Evolutionary conservation across 805 yeast genomes (phyloP).

Genomic region (Novakomyces olei): DNA sequence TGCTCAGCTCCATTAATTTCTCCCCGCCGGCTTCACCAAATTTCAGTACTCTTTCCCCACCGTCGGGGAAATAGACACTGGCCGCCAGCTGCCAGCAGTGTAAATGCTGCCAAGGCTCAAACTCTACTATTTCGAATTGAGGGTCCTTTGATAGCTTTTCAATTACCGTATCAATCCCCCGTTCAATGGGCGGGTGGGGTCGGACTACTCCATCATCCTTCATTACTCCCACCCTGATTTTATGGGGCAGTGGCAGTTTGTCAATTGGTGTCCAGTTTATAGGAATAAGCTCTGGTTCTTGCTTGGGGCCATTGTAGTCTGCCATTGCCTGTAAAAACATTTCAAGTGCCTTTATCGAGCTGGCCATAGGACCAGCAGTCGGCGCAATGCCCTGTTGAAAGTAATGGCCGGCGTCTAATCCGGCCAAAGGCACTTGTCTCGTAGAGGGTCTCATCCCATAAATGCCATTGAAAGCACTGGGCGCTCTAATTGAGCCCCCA

Average conservation of each 20-base stretch:
- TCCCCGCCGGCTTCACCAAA: constrained; percentile 42
- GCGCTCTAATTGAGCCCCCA: constrained; percentile 49
- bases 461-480: constrained; percentile 41
- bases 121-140: constrained; percentile 18
- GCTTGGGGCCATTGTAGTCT: constrained; percentile 31
- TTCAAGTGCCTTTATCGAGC: constrained; percentile 27
- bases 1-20: constrained; percentile 42
- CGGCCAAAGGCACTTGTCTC: constrained; percentile 26
- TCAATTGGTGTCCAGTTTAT: constrained; percentile 37
- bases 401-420: constrained; percentile 24
- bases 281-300: constrained; percentile 27
- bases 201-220: constrained; percentile 27
- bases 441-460: constrained; percentile 44
- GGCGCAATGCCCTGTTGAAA: constrained; percentile 27
- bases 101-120: constrained; percentile 12
- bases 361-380: constrained; percentile 31
- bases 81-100: constrained; percentile 13
- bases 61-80: constrained; percentile 39
- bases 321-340: constrained; percentile 26
- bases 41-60: constrained; percentile 34
- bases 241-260: constrained; percentile 15
- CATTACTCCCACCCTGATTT: constrained; percentile 26
- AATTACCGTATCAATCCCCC: constrained; percentile 19
- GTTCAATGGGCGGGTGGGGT: constrained; percentile 27
- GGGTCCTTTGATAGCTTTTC: constrained; percentile 27